Evolutionary conservation across 2,329 filamentous ascomycete species (phyloP).

Genomic region (Epichloe gansuensis): DNA sequence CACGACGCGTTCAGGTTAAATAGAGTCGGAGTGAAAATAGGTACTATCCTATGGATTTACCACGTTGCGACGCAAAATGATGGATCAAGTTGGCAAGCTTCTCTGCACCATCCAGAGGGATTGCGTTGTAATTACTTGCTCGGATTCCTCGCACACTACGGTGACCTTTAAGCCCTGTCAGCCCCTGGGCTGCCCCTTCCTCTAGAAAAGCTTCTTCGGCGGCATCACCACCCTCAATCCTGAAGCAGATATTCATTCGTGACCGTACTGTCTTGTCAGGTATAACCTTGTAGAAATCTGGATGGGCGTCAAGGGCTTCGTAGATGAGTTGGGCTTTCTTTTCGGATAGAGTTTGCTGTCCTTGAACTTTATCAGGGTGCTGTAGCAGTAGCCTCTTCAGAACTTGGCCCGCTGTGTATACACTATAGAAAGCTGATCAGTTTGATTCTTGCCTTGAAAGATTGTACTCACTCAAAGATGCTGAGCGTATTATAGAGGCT

Average conservation of each 20-base stretch:
- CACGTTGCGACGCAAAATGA: neutral
- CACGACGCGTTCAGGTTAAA: no score
- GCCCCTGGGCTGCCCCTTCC: no score
- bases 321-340: conserved; percentile 72
- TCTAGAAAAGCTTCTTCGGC: no score
- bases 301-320: conserved; percentile 57
- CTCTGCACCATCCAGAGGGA: conserved; percentile 2
- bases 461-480: conserved; percentile 61
- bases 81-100: conserved; percentile 5
- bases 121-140: conserved; percentile 6
- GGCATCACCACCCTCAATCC: no score
- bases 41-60: neutral
- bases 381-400: conserved; percentile 59
- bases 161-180: no score
- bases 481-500: conserved; percentile 92
- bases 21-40: no score
- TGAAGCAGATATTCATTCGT: no score
- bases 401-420: conserved; percentile 83
- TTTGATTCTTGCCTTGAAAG: neutral
- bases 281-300: conserved; percentile 55
- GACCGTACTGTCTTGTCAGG: no score
- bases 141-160: neutral
- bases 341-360: conserved; percentile 61
- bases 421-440: conserved; percentile 31
- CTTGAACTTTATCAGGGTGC: conserved; percentile 56